Conservation (phyloP, 1,139 yeast genomes). For the Geotrichum histeridarum region DNA sequence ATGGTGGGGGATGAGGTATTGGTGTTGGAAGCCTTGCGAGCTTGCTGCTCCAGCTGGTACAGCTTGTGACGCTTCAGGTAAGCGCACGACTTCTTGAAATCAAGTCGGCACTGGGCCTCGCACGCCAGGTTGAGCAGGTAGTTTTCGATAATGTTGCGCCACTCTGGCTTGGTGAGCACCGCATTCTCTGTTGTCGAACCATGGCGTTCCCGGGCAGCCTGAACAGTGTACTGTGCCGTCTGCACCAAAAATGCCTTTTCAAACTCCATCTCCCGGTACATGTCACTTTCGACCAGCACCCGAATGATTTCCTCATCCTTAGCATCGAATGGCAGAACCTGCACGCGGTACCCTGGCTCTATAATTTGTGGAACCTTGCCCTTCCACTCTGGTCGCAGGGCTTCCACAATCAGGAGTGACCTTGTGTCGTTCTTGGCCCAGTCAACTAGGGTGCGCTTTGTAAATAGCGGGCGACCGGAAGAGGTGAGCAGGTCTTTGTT, state of each 20-base stretch:
- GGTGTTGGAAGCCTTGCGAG: constrained; percentile 1
- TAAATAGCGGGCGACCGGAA: constrained; percentile 56
- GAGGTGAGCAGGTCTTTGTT: constrained; percentile 33
- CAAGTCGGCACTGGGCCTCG: constrained; percentile 61
- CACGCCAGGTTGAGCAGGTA: constrained; percentile 58
- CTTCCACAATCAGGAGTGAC: constrained; percentile 51
- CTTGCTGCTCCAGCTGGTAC: constrained; percentile 26
- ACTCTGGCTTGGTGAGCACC: constrained; percentile 46
- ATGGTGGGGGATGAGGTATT: neutral
- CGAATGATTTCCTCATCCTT: constrained; percentile 46
- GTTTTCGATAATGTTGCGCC: constrained; percentile 66
- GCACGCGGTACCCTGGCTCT: constrained; percentile 42
- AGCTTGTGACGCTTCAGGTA: constrained; percentile 40
- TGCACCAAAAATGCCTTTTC: constrained; percentile 49
- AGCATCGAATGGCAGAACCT: constrained; percentile 48
- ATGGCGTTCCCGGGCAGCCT: constrained; percentile 44
- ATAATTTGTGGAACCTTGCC: constrained; percentile 45
- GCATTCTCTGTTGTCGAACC: constrained; percentile 17
- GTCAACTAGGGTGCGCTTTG: constrained; percentile 53
- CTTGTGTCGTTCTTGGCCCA: constrained; percentile 66
- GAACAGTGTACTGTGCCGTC: constrained; percentile 56
- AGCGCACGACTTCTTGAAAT: constrained; percentile 48
- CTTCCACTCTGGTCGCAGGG: constrained; percentile 49
- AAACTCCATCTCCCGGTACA: constrained; percentile 55
- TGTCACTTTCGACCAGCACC: constrained; percentile 49